These are phyloP conservation scores for Fusarium sp. DNA, from an alignment of 2,329 filamentous ascomycete genomes.

Conservation along the genomic window DNA sequence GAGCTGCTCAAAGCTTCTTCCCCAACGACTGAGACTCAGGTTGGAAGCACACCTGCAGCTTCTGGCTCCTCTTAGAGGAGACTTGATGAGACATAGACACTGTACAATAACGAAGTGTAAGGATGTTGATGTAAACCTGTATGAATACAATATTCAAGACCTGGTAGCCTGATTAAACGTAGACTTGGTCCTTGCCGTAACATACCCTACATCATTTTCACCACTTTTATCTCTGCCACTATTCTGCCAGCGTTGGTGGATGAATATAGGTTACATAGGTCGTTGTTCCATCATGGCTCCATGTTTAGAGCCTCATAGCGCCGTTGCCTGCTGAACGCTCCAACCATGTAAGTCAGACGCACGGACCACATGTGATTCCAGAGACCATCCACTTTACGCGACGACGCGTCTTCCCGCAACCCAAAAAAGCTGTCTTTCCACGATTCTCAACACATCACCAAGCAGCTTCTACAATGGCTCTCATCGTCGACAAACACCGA, in stretches of 20 bases:
- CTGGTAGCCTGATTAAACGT: not conserved
- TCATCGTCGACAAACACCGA: conserved; percentile 78
- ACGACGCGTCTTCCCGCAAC: conserved; percentile 48
- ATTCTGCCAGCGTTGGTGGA: not conserved
- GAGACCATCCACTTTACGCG: conserved; percentile 53
- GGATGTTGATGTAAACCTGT: conserved; percentile 40
- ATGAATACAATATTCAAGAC: conserved; percentile 39
- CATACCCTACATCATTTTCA: not conserved
- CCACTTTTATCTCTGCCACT: not conserved
- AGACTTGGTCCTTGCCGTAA: not conserved
- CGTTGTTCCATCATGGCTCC: not conserved
- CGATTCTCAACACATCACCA: conserved; percentile 22
- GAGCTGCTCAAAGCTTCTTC: conserved; percentile 50
- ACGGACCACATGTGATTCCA: conserved; percentile 35
- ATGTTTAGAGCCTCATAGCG: not conserved
- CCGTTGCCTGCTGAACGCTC: conserved; percentile 32
- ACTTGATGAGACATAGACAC: conserved; percentile 24
- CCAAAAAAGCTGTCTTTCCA: conserved; percentile 35
- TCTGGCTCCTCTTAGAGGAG: conserved; percentile 42
- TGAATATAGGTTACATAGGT: not conserved
- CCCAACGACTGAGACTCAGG: conserved; percentile 48
- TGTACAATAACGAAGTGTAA: conserved; percentile 42
- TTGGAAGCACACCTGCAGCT: conserved; percentile 50
- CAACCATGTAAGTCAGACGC: conserved; percentile 5
- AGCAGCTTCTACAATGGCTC: conserved; percentile 63